Evolutionary conservation across 371 early-diverging fungal genomes (phyloP).

Genomic region (Mucor irregularis): DNA sequence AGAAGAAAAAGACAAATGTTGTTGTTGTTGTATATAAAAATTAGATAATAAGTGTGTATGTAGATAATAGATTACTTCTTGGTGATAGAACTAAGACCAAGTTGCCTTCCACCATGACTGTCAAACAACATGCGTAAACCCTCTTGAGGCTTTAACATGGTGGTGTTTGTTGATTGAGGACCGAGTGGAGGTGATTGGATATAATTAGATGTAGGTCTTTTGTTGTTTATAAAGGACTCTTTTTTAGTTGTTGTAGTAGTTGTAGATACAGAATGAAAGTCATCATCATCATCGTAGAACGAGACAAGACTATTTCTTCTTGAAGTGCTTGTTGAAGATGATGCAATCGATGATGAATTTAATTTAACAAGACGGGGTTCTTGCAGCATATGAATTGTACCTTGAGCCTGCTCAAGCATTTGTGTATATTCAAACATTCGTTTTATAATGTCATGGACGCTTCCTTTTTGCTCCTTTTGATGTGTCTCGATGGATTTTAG

Average conservation of each 20-base stretch:
- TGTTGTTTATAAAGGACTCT: neutral
- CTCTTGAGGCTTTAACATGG: conserved; percentile 18
- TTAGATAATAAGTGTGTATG: too few species aligned
- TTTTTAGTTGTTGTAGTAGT: neutral
- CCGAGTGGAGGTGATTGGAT: conserved; percentile 20
- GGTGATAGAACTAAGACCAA: conserved; percentile 17
- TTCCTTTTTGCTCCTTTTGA: conserved; percentile 53
- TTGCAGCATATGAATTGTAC: conserved; percentile 49
- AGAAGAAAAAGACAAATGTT: too few species aligned
- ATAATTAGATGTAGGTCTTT: neutral
- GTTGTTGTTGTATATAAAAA: too few species aligned
- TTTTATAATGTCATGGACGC: conserved; percentile 51
- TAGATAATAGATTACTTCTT: neutral
- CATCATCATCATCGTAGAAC: conserved; percentile 9
- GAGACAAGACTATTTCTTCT: conserved; percentile 12
- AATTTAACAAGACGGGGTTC: conserved; percentile 21
- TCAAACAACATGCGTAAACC: conserved; percentile 19
- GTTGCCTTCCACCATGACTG: conserved; percentile 2
- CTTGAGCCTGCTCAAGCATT: conserved; percentile 58
- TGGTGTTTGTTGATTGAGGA: conserved; percentile 10
- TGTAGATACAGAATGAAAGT: conserved; percentile 1
- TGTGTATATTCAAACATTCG: conserved; percentile 56
- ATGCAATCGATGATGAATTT: conserved; percentile 3
- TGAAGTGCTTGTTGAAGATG: neutral
- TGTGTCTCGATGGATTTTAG: conserved; percentile 47